phyloP scores from a whole-genome alignment of 345 rosid genomes.

The Passiflora organensis region DNA sequence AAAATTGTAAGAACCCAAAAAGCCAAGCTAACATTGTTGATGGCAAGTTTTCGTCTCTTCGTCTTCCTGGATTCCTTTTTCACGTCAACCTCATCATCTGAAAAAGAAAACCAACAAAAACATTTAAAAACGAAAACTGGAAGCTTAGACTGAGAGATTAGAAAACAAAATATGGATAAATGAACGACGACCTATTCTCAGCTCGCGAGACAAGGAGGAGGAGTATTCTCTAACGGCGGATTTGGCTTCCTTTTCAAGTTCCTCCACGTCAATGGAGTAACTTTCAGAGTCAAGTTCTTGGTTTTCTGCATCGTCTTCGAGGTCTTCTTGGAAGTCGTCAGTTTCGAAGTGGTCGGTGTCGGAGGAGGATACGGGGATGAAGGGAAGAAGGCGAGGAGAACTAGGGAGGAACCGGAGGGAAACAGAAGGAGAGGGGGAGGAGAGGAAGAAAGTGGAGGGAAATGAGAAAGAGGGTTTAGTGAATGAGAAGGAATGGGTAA shows the following conservation, averaged over 20 bases:
- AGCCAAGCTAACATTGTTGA: slow-evolving; percentile 33
- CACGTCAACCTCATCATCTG: slow-evolving; percentile 57
- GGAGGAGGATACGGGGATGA: slow-evolving; percentile 22
- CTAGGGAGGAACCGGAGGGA: slow-evolving; percentile 11
- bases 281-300: slow-evolving; percentile 22
- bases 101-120: background rate
- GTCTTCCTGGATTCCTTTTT: slow-evolving; percentile 48
- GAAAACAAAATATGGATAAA: background rate
- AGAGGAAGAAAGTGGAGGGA: slow-evolving; percentile 5
- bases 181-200: slow-evolving; percentile 44
- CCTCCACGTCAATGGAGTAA: slow-evolving; percentile 41
- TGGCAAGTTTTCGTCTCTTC: slow-evolving; percentile 34
- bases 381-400: slow-evolving; percentile 9
- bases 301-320: background rate
- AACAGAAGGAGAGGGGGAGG: slow-evolving; percentile 12
- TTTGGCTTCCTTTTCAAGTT: slow-evolving; percentile 65
- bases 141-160: no score
- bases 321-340: slow-evolving; percentile 14
- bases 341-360: slow-evolving; percentile 18
- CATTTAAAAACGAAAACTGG: background rate
- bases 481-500: slow-evolving; percentile 3
- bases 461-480: slow-evolving; percentile 9
- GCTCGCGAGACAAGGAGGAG: slow-evolving; percentile 50
- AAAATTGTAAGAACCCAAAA: background rate
- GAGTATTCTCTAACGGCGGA: slow-evolving; percentile 57